Base-by-base conservation (phyloP, 805 yeast species). In the Candida gorgasii region DNA sequence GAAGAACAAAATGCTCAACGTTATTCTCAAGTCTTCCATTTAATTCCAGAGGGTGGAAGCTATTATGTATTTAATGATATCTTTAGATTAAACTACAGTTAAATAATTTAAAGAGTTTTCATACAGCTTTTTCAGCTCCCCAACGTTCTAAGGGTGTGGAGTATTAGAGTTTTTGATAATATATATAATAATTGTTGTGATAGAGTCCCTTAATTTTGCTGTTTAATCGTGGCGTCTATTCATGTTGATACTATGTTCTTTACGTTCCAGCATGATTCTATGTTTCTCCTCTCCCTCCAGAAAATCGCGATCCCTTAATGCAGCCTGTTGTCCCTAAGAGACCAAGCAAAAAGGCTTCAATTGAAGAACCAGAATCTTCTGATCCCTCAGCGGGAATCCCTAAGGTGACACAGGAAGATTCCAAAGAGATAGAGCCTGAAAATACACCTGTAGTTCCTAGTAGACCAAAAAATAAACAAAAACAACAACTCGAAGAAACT, bases 11-110 rank as follows among this genome's bases (percentile, higher is more conserved):
- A 89, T 67, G 81, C 97, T 44, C 97, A 92, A 70, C 84, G 96
- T 71, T 93, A 90, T 72, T 88, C 98, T 23, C 99, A 93, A 73
- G 96, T 89, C 36, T 93, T 93, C 82, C 98, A 93, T 65, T 80
- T 93, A 72, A 84, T 89, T 50, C 97, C 96, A 51, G 99, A 93
- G 46, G 88, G 85, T 40, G 80, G 78, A 61, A 85, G 95, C 23
- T 93, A 90, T 77, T 93, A 82, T 61, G 98, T 93, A 47, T 86
- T 89, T 73, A 93, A 93, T 71, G 99, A 93, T 63, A 88, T 93
- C 53, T 93, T 93, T 82, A 87, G 98, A 76, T 82, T 93, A 66
- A 89, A 89, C 76, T 89, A 86, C 72, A 78, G 82, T 77, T 65
- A 82, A 14, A 22, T 22, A 8, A 13, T 11, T 11, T n/a, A n/a